phyloP scores from a whole-genome alignment of 805 yeast species.

The Nakazawaea ambrosiae region DNA sequence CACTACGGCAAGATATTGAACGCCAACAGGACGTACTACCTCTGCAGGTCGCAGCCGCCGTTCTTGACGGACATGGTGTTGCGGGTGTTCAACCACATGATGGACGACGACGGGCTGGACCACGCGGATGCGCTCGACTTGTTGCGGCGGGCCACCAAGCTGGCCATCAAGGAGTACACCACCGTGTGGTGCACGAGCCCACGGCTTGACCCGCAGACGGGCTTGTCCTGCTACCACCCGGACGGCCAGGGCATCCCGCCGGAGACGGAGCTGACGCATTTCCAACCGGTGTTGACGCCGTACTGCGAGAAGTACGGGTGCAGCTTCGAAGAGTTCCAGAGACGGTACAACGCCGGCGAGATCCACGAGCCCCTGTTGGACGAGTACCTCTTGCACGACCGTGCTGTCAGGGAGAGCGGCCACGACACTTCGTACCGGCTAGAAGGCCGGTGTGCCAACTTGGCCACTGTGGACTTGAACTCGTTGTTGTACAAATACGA shows the following conservation, averaged over 20 bases:
- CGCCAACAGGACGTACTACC: conserved; percentile 88
- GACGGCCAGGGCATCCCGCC: conserved; percentile 93
- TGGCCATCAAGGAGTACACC: conserved; percentile 83
- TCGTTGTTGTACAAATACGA: conserved; percentile 86
- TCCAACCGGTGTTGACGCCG: conserved; percentile 61
- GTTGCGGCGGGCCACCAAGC: conserved; percentile 53
- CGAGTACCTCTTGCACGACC: conserved; percentile 81
- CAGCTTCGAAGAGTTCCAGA: conserved; percentile 55
- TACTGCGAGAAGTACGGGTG: conserved; percentile 57
- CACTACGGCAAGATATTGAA: conserved; percentile 90
- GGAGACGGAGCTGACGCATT: conserved; percentile 90
- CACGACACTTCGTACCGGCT: conserved; percentile 91
- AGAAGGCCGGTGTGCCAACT: conserved; percentile 81
- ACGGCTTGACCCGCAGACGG: conserved; percentile 64
- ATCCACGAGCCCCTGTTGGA: conserved; percentile 78
- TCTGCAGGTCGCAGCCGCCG: conserved; percentile 94
- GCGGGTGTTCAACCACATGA: conserved; percentile 52
- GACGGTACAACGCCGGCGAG: conserved; percentile 58
- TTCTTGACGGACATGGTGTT: conserved; percentile 90
- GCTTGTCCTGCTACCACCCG: conserved; percentile 86
- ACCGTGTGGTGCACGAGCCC: conserved; percentile 76
- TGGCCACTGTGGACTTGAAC: conserved; percentile 89
- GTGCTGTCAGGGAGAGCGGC: conserved; percentile 94
- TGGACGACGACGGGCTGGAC: conserved; percentile 30
- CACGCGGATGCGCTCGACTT: conserved; percentile 51